Percentiles rank a stretch among this genome's conserved stretches.
Conservation (phyloP, 805 yeast genomes). For the Clavispora vitiphila region DNA sequence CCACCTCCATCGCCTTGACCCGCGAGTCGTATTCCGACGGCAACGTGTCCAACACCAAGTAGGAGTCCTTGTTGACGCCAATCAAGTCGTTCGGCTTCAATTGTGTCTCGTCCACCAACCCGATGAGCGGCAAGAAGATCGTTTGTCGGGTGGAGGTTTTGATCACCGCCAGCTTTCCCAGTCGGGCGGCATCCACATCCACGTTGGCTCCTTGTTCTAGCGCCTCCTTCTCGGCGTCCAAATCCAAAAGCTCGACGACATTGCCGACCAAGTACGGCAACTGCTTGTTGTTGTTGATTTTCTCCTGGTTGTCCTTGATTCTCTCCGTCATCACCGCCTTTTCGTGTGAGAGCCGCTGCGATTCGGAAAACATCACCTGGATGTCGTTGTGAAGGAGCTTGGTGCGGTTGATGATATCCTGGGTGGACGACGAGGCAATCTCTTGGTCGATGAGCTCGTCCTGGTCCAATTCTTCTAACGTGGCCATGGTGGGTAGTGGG, state of each 20-base stretch:
- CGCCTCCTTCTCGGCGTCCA: slow-evolving; percentile 79
- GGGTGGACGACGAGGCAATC: slow-evolving; percentile 68
- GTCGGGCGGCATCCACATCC: slow-evolving; percentile 84
- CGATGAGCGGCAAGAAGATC: slow-evolving; percentile 91
- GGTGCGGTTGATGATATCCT: slow-evolving; percentile 80
- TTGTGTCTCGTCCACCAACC: slow-evolving; percentile 86
- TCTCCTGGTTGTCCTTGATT: slow-evolving; percentile 93
- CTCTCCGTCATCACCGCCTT: slow-evolving; percentile 88
- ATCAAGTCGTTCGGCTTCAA: slow-evolving; percentile 96
- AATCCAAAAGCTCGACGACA: slow-evolving; percentile 88
- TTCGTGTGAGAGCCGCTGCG: slow-evolving; percentile 86
- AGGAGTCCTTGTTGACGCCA: slow-evolving; percentile 97
- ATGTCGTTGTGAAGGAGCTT: slow-evolving; percentile 90
- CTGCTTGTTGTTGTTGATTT: slow-evolving; percentile 91
- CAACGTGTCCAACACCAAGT: slow-evolving; percentile 83
- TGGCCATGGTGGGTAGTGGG: slow-evolving; percentile 51
- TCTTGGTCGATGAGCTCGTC: slow-evolving; percentile 75
- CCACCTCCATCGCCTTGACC: slow-evolving; percentile 99
- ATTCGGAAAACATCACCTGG: slow-evolving; percentile 88
- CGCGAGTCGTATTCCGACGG: slow-evolving; percentile 97
- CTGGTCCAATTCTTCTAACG: slow-evolving; percentile 76
- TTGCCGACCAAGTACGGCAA: slow-evolving; percentile 95
- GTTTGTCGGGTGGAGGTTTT: slow-evolving; percentile 98
- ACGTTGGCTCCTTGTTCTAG: slow-evolving; percentile 91
- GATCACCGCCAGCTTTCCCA: slow-evolving; percentile 96